These are phyloP conservation scores for Cornus kousa DNA, from an alignment of 148 eudicot genomes.

Conservation along the genomic window DNA sequence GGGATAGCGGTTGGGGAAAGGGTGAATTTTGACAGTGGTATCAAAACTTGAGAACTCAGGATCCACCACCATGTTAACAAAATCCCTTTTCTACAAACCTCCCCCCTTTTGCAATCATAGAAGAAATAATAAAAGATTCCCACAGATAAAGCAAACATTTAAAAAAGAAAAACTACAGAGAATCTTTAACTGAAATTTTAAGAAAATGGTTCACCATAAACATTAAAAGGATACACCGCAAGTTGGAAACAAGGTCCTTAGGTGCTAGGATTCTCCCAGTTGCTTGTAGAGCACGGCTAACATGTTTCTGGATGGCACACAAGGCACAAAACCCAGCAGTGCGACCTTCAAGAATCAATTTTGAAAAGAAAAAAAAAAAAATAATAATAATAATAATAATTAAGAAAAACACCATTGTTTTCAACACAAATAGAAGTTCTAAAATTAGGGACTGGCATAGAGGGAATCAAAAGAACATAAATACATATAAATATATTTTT, in stretches of 20 bases:
- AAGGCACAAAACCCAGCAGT: conserved; percentile 87
- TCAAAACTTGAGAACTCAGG: neutral
- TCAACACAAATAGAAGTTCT: neutral
- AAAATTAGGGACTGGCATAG: neutral
- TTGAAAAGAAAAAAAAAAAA: neutral
- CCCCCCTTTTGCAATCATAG: no score
- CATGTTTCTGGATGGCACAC: conserved; percentile 88
- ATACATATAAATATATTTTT: no score
- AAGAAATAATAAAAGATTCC: neutral
- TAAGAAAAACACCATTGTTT: neutral
- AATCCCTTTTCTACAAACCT: neutral
- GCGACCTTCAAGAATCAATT: conserved; percentile 54
- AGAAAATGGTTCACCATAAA: neutral
- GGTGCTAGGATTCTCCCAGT: conserved; percentile 83
- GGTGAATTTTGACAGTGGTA: neutral
- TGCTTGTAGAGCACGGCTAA: conserved; percentile 73
- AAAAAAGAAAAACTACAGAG: neutral
- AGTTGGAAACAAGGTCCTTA: conserved; percentile 82
- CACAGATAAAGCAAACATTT: neutral
- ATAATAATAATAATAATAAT: no score
- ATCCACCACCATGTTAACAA: neutral
- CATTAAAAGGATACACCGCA: conserved; percentile 72
- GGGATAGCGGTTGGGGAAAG: no score
- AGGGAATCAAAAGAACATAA: neutral
- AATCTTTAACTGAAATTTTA: neutral